Conservation (phyloP, 1,284 basidiomycete species). For the Fistulinella staudtii region DNA sequence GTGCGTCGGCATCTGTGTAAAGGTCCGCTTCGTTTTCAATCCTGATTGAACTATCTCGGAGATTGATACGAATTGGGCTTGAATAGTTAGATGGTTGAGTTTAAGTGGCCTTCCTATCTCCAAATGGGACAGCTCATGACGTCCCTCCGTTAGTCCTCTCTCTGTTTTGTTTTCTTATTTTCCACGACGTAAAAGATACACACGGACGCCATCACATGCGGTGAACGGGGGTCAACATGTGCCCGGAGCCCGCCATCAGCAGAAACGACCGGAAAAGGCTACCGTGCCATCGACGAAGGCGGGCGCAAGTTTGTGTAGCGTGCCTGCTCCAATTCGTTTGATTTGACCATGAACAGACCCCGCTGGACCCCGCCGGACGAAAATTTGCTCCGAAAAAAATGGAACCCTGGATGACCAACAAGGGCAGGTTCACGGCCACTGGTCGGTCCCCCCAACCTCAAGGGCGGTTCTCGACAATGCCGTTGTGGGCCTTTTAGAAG, state of each 20-base stretch:
- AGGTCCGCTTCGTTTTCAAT: conserved; percentile 17
- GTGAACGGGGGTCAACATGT: background rate
- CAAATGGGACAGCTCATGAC: conserved; percentile 19
- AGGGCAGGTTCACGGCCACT: too few species aligned
- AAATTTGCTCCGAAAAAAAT: conserved; percentile 16
- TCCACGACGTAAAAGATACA: conserved; percentile 26
- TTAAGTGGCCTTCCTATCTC: conserved; percentile 22
- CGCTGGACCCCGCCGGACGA: background rate
- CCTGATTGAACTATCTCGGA: conserved; percentile 24
- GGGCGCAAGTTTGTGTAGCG: background rate
- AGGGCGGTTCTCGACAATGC: conserved; percentile 21
- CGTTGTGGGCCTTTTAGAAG: conserved; percentile 7
- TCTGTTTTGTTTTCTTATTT: background rate
- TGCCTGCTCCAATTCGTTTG: conserved; percentile 6
- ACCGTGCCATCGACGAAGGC: conserved; percentile 7
- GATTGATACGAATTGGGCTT: conserved; percentile 25
- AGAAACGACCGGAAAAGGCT: conserved; percentile 5
- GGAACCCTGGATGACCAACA: conserved; percentile 8
- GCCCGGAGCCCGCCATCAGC: conserved; percentile 5
- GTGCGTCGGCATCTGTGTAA: conserved; percentile 20
- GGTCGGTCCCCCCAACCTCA: too few species aligned
- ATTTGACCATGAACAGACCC: conserved; percentile 5
- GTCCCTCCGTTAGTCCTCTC: conserved; percentile 6
- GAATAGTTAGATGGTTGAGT: conserved; percentile 13
- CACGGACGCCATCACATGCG: conserved; percentile 2